Base-by-base conservation (phyloP, 768 basidiomycete genomes). In the Auriscalpium orientale region DNA sequence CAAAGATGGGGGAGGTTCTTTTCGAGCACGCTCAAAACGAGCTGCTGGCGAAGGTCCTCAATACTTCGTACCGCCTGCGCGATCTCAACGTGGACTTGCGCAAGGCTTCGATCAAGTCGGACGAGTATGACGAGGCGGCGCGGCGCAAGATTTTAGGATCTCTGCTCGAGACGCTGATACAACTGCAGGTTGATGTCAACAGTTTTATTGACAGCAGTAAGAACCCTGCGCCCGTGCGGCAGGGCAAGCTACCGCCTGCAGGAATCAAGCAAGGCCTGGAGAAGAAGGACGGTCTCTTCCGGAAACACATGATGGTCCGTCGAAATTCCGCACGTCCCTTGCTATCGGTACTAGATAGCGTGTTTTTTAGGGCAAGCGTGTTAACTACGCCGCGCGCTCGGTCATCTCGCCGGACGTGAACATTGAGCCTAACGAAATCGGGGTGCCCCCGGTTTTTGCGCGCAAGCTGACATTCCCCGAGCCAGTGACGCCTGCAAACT, bases 321-420 rank as follows among this genome's bases (percentile, higher is more conserved):
- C 33, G 37, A 70, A 22, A 9, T 50, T 53, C 51, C 33, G 54
- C 7, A 33, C 33, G 49, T 21, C 51, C 43, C 36, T 49, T 47
- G 28, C 34, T 53, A 22, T 45, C 46, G 53, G 16, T 49, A 54
- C 49, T 3, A 16, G 51, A 22, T 34, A 47, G 53, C 48, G 38
- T 34, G 45, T 50, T 46, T 53, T 50, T 34, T 56, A 98, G 95
- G 97, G 97, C 10, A 99, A 99, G 77, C 94, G 97, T 66, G 97
- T 99, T 58, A 98, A 99, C 71, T 97, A 95, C 69, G 95, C 97
- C 44, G 97, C 97, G 20, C 94, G 97, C 60, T 99, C 97, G n/a
- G 97, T 99, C 67, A 99, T 99, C 62, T 99, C 97, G 16, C 97
- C 97, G 11, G 97, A 99, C 67, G 90, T 98, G 64, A 98, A 98